Conservation (phyloP, 192 early-diverging fungal genomes). For the Coemansia sp. region DNA sequence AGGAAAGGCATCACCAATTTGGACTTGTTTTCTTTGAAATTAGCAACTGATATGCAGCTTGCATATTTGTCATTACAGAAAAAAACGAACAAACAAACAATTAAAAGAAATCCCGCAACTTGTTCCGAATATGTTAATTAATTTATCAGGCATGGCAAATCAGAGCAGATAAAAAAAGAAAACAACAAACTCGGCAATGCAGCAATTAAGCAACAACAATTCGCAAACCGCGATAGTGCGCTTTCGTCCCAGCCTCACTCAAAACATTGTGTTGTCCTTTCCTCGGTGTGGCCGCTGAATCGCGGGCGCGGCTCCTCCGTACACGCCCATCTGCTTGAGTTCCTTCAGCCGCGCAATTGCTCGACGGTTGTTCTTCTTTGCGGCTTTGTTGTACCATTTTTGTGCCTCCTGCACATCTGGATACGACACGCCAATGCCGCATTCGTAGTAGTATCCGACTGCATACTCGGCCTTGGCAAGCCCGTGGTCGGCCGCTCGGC, state of each 20-base stretch:
- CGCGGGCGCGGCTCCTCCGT: conserved; percentile 5
- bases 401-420: conserved; percentile 76
- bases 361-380: conserved; percentile 79
- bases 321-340: conserved; percentile 67
- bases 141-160: not conserved
- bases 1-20: not conserved
- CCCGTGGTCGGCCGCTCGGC: conserved; percentile 93
- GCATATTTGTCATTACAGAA: not conserved
- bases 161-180: not conserved
- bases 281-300: conserved; percentile 40
- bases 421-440: conserved; percentile 78
- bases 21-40: too few relatives aligned
- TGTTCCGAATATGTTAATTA: not conserved
- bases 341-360: conserved; percentile 84
- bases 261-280: conserved; percentile 45
- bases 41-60: not conserved
- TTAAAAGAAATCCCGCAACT: not conserved
- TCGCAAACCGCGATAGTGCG: not conserved
- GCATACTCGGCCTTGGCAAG: conserved; percentile 96
- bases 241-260: conserved; percentile 2
- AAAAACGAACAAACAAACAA: not conserved
- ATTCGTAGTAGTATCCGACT: conserved; percentile 92
- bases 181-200: not conserved
- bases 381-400: conserved; percentile 84
- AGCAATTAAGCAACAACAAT: not conserved